phyloP scores from a whole-genome alignment of 2,329 filamentous ascomycete species.

The Talaromyces sp. region DNA sequence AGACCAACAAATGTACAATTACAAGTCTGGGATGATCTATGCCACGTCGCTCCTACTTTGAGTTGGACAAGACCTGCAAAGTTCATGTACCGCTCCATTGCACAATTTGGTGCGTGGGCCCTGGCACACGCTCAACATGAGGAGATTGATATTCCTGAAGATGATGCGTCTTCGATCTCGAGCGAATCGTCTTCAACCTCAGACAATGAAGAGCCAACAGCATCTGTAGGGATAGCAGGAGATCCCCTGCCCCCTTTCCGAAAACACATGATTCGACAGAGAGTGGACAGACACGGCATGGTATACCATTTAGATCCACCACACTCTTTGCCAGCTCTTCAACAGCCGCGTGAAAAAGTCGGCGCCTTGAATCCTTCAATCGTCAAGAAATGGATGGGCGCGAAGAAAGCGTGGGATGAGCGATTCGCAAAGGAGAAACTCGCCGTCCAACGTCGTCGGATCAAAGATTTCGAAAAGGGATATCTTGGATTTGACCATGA shows the following conservation, averaged over 20 bases:
- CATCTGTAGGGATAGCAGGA: conserved; percentile 74
- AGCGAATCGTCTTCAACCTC: conserved; percentile 21
- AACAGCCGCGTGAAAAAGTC: conserved; percentile 59
- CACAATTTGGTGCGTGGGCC: conserved; percentile 91
- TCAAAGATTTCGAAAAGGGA: conserved; percentile 66
- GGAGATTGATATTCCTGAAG: conserved; percentile 74
- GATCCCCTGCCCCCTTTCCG: conserved; percentile 75
- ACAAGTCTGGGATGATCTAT: conserved; percentile 93
- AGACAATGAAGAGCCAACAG: conserved; percentile 16
- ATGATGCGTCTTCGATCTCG: conserved; percentile 69
- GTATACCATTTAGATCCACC: conserved; percentile 63
- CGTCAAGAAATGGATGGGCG: conserved; percentile 75
- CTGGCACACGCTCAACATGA: conserved; percentile 75
- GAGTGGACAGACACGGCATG: conserved; percentile 71
- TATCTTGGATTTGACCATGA: conserved; percentile 71
- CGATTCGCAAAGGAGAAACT: conserved; percentile 66
- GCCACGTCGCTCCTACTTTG: conserved; percentile 86
- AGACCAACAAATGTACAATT: conserved; percentile 86
- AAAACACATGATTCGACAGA: conserved; percentile 86
- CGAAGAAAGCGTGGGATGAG: conserved; percentile 66
- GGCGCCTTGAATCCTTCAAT: conserved; percentile 76
- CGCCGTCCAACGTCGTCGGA: conserved; percentile 66
- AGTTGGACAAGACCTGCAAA: conserved; percentile 95
- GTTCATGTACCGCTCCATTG: conserved; percentile 87
- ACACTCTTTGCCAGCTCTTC: conserved; percentile 60